Base-by-base conservation (phyloP, 2,329 filamentous ascomycete genomes). In the Rhinocladiella similis region DNA sequence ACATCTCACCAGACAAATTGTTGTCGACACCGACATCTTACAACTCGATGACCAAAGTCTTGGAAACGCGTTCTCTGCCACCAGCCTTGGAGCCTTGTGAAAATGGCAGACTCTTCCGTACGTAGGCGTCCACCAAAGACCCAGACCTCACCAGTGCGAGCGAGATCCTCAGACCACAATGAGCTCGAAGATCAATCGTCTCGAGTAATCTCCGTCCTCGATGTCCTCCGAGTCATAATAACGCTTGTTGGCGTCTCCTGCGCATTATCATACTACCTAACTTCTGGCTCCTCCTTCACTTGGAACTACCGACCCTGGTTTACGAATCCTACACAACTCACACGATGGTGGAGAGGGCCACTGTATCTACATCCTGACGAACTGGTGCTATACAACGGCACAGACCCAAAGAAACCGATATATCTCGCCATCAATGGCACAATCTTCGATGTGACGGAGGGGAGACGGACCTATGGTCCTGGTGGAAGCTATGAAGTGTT, bases 401-500 rank as follows among this genome's bases (percentile, higher is more conserved):
- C 77, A 56, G 86, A 96, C 73, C 77, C 85, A 9, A 72, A 75
- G 6, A 85, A 88, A 57, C 94, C 94, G 5, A 84, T 97, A 71
- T 96, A 96, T 77, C 83, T 99, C 54, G 91, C 91, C 61, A 85
- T 99, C 67, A 87, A 87, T 70, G 80, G 82, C 63, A 83, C 79
- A 18, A 83, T 87, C 72, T 87, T 85, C 77, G 84, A 87, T 66
- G 84, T 87, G 42, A 80, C 77, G 43, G 76, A 78, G 6, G 79
- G 78, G 36, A 77, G 79, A 66, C 56, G 79, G 18, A 72, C 75
- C 57, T 94, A 94, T 77, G 90, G 90, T 0, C 87, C 92, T 0
- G 91, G 91, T 25, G 94, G 92, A 3, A 85, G 85, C 36, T 99
- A 99, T 79, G 81, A 86, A 67, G 87, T 88, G 75, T 96, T 99